phyloP scores from a whole-genome alignment of 495 filamentous ascomycete species.

The Jackrogersella minutella region DNA sequence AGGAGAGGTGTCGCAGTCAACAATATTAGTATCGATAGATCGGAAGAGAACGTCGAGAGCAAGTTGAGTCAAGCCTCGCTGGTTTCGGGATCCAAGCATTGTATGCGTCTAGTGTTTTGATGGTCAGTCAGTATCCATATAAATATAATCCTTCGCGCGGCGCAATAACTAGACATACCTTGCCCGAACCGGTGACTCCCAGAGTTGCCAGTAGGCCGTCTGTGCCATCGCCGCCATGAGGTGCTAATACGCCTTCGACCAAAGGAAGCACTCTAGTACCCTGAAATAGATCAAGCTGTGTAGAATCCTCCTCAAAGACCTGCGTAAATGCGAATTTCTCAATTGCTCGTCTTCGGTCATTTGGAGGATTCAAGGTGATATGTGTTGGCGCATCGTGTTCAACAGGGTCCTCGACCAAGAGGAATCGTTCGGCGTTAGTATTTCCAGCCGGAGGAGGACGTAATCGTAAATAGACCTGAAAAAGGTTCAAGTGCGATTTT shows the following conservation, averaged over 20 bases:
- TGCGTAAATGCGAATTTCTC: constrained; percentile 95
- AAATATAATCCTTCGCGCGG: not conserved
- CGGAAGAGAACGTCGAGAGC: constrained; percentile 88
- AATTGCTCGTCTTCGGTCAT: constrained; percentile 81
- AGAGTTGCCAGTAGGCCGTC: constrained; percentile 92
- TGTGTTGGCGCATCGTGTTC: constrained; percentile 69
- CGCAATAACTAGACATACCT: constrained; percentile 63
- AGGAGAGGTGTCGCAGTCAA: constrained; percentile 66
- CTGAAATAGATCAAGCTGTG: constrained; percentile 87
- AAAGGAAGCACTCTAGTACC: constrained; percentile 78
- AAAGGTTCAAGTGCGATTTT: constrained; percentile 64
- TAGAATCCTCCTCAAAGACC: constrained; percentile 86
- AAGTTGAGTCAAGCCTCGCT: constrained; percentile 91
- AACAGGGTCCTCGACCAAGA: constrained; percentile 73
- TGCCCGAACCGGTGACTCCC: constrained; percentile 94
- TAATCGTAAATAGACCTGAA: constrained; percentile 91
- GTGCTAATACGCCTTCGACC: constrained; percentile 78
- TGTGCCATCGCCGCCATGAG: constrained; percentile 72
- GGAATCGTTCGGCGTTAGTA: constrained; percentile 69
- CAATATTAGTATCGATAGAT: constrained; percentile 72
- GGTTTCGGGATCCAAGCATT: constrained; percentile 86
- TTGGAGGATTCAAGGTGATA: constrained; percentile 87
- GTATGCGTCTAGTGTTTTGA: constrained; percentile 78
- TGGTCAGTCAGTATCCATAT: constrained; percentile 2
- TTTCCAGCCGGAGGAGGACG: constrained; percentile 69